These are phyloP conservation scores for Takashimella koratensis DNA, from an alignment of 1,284 basidiomycete species.

Conservation along the genomic window DNA sequence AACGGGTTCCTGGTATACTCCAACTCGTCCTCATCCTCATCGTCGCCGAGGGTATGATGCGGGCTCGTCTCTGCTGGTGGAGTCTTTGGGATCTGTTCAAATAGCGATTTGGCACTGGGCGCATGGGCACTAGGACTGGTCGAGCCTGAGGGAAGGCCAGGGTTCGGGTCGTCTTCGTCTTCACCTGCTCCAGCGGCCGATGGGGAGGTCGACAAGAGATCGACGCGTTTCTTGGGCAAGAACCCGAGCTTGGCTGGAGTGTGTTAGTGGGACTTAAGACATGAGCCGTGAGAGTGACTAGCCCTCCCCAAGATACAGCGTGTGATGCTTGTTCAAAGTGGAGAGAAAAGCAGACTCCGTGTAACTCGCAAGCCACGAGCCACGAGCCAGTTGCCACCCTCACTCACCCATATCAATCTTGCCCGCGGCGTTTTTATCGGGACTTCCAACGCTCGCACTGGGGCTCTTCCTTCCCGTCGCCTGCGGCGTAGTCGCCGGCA, in stretches of 20 bases:
- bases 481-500: constrained; percentile 1
- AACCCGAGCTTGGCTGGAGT: constrained; percentile 50
- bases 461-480: constrained; percentile 8
- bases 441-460: constrained; percentile 5
- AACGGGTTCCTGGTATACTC: constrained; percentile 50
- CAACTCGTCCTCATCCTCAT: constrained; percentile 43
- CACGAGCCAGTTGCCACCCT: no score
- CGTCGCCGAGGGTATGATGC: constrained; percentile 35
- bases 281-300: not conserved
- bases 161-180: constrained; percentile 34
- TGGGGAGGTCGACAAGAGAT: constrained; percentile 40
- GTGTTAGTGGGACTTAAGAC: no score
- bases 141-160: constrained; percentile 26
- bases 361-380: no score
- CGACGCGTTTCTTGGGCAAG: constrained; percentile 48
- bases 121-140: not conserved
- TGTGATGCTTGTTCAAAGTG: no score
- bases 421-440: constrained; percentile 22
- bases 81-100: constrained; percentile 40
- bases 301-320: not conserved
- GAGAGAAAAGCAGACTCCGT: no score
- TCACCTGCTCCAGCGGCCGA: constrained; percentile 9
- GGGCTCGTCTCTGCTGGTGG: constrained; percentile 30
- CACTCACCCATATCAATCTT: constrained; percentile 48
- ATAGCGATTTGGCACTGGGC: constrained; percentile 14